Conservation (phyloP, 352 stramenopile species). For the Globisporangium abappressorium region DNA sequence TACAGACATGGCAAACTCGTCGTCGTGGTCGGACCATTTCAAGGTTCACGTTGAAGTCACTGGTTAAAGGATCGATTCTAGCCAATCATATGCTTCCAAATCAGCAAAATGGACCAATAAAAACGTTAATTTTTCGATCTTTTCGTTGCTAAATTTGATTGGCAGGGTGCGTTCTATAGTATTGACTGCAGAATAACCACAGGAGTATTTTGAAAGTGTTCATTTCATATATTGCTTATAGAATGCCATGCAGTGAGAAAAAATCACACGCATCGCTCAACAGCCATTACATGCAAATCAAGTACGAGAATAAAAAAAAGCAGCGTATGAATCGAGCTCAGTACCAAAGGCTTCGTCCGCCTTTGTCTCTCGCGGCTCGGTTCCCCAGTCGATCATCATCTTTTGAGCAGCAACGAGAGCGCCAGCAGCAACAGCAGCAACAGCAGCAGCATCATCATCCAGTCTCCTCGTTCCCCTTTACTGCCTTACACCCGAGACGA, state of each 20-base stretch:
- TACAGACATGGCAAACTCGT: not conserved
- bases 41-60: not conserved
- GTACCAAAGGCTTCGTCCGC: not conserved
- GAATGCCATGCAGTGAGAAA: not conserved
- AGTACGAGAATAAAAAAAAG: not conserved
- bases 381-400: not conserved
- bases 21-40: not conserved
- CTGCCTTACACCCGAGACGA: constrained; percentile 4
- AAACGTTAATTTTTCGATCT: not conserved
- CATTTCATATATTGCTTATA: not conserved
- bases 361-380: not conserved
- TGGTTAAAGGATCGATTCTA: not conserved
- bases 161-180: not conserved
- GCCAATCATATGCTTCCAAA: not conserved
- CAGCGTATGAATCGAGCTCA: not conserved
- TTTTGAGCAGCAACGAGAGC: not conserved
- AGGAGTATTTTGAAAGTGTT: not conserved
- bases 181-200: not conserved
- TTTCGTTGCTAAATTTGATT: not conserved
- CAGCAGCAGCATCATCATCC: not conserved
- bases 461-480: constrained; percentile 17
- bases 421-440: not conserved
- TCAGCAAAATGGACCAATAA: not conserved
- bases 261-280: not conserved
- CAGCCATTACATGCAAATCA: not conserved